Conservation (phyloP, 2,329 filamentous ascomycete genomes). For the Scedosporium aurantiacum region DNA sequence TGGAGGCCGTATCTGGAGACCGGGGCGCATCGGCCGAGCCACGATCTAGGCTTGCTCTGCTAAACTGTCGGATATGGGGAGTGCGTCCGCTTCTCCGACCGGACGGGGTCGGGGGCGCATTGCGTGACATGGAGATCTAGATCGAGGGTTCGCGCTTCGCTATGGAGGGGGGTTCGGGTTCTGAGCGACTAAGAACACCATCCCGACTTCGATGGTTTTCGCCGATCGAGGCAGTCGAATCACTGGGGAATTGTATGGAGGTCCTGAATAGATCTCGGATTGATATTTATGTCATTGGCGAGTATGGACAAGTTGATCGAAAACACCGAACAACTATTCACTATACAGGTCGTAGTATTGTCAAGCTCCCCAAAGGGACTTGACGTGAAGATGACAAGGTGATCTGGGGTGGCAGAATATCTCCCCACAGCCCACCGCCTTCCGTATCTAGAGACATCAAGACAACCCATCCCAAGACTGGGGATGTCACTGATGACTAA, state of each 20-base stretch:
- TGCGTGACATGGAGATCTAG: constrained; percentile 25
- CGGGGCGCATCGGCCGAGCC: constrained; percentile 25
- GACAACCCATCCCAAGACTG: neutral
- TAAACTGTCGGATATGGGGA: constrained; percentile 43
- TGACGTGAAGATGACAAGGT: neutral
- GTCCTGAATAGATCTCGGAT: neutral
- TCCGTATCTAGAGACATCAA: neutral
- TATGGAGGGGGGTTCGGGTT: constrained; percentile 5
- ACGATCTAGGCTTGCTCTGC: constrained; percentile 34
- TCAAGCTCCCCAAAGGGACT: neutral
- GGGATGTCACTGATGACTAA: neutral
- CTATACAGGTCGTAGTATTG: too few relatives aligned
- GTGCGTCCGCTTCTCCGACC: constrained; percentile 28
- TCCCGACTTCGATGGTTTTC: neutral
- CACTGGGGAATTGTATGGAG: neutral
- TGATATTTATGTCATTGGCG: neutral
- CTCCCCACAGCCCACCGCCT: neutral
- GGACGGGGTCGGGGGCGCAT: constrained; percentile 26
- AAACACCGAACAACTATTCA: neutral
- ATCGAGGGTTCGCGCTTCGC: neutral
- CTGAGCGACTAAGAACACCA: constrained; percentile 1
- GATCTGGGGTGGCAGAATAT: neutral
- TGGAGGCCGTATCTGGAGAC: constrained; percentile 39
- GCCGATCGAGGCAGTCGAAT: neutral
- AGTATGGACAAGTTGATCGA: neutral